Percentiles rank a stretch among this genome's conserved stretches.
Evolutionary conservation across 208 protist genomes (phyloP).

Genomic region (Crithidia sp.): DNA sequence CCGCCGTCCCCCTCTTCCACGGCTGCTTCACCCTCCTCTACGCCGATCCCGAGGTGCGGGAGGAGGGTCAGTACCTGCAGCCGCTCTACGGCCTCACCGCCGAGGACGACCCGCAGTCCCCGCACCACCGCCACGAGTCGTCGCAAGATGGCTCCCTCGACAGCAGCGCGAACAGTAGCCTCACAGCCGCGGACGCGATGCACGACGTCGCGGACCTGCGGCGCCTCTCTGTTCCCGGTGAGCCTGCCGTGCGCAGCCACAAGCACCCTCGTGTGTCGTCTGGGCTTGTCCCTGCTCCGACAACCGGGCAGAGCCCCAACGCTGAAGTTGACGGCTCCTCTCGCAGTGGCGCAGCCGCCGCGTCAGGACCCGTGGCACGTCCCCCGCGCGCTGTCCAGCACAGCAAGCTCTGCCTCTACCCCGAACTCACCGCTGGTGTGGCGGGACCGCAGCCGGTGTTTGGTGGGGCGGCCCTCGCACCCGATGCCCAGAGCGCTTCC

Average conservation of each 20-base stretch:
- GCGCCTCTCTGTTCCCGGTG: slow-evolving; percentile 5
- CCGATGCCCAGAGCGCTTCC: not conserved
- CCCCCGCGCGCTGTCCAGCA: slow-evolving; percentile 20
- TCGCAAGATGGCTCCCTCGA: slow-evolving; percentile 11
- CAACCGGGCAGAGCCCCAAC: not conserved
- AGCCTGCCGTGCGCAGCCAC: slow-evolving; percentile 11
- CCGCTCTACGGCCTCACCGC: slow-evolving; percentile 41
- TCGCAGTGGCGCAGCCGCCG: not conserved
- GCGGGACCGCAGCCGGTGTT: slow-evolving; percentile 41
- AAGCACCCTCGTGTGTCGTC: slow-evolving; percentile 12
- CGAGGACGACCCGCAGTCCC: slow-evolving; percentile 25
- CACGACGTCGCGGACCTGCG: not conserved
- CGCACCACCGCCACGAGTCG: slow-evolving; percentile 3
- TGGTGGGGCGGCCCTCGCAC: slow-evolving; percentile 22
- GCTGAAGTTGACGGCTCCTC: not conserved
- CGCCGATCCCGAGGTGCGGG: slow-evolving; percentile 31
- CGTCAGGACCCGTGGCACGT: not conserved
- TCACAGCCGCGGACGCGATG: not conserved
- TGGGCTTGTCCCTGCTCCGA: not conserved
- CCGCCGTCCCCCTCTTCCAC: slow-evolving; percentile 4
- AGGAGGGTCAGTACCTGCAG: slow-evolving; percentile 34
- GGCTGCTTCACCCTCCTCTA: slow-evolving; percentile 41
- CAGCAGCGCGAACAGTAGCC: slow-evolving; percentile 16
- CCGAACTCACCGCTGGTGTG: slow-evolving; percentile 13
- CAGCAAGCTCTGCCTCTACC: slow-evolving; percentile 20